phyloP scores from a whole-genome alignment of 257 asterid genomes.

The Thymus mandschuricus region DNA sequence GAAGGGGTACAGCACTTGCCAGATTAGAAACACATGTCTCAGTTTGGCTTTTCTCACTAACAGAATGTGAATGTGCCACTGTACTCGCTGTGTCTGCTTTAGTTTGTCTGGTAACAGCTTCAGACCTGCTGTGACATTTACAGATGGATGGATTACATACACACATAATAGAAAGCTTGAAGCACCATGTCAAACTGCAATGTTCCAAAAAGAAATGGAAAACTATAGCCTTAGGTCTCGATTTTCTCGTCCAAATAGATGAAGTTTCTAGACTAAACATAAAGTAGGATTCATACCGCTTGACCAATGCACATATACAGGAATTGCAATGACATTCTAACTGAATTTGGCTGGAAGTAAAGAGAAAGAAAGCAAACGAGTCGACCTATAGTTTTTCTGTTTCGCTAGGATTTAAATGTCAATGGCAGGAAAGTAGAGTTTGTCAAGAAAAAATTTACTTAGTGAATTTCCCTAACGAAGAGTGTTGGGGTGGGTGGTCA shows the following conservation, averaged over 20 bases:
- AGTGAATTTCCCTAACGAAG: background rate
- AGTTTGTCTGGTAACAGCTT: constrained; percentile 40
- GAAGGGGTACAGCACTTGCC: constrained; percentile 28
- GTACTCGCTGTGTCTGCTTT: constrained; percentile 22
- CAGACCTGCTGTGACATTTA: constrained; percentile 36
- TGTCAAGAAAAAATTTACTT: background rate
- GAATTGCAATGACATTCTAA: background rate
- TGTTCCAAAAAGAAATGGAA: background rate
- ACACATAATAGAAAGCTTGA: background rate
- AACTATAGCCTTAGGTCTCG: background rate
- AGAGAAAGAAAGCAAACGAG: constrained; percentile 10
- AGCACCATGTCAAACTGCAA: constrained; percentile 22
- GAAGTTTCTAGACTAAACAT: constrained; percentile 11
- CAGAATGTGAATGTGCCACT: constrained; percentile 27
- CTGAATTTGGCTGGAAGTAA: background rate
- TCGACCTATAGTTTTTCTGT: background rate
- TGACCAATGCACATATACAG: background rate
- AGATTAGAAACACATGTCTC: constrained; percentile 35
- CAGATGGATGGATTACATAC: constrained; percentile 3
- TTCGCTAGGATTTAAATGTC: background rate
- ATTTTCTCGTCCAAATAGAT: background rate
- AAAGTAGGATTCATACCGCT: background rate
- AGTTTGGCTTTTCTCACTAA: constrained; percentile 38
- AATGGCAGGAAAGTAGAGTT: background rate
- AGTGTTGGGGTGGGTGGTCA: background rate